Evolutionary conservation across 2,329 filamentous ascomycete genomes (phyloP).

Genomic region (Ceratocystis huliohia): DNA sequence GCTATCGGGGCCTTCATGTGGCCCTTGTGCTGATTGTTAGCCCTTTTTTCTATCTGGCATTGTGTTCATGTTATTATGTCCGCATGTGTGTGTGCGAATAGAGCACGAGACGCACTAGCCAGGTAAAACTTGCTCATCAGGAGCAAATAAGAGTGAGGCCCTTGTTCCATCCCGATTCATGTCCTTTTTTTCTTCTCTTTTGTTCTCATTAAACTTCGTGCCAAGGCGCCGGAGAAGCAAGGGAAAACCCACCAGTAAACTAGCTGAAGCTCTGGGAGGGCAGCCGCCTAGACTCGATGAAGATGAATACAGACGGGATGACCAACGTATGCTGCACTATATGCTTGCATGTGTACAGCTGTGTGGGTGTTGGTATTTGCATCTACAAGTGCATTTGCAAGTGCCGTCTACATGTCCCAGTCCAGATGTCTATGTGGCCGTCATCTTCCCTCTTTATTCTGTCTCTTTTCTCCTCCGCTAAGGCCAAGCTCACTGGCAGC

Average conservation of each 20-base stretch:
- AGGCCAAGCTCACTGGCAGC: background rate
- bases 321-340: no score
- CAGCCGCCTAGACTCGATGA: no score
- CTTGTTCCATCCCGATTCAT: background rate
- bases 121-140: conserved; percentile 8
- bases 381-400: background rate
- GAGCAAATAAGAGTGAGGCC: background rate
- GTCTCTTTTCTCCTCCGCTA: background rate
- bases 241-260: no score
- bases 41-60: background rate
- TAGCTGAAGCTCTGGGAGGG: no score
- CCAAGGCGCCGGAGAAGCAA: background rate
- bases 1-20: background rate
- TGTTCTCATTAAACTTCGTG: background rate
- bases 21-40: background rate
- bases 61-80: background rate
- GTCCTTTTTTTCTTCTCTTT: background rate
- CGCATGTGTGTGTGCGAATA: background rate
- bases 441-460: background rate
- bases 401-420: background rate
- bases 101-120: background rate
- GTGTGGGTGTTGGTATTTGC: background rate
- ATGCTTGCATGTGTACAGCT: no score
- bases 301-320: no score
- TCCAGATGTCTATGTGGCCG: background rate